Percentiles rank a stretch among this genome's conserved stretches.
Conservation (phyloP, 306 rosid genomes). For the Oemleria cerasiformis region DNA sequence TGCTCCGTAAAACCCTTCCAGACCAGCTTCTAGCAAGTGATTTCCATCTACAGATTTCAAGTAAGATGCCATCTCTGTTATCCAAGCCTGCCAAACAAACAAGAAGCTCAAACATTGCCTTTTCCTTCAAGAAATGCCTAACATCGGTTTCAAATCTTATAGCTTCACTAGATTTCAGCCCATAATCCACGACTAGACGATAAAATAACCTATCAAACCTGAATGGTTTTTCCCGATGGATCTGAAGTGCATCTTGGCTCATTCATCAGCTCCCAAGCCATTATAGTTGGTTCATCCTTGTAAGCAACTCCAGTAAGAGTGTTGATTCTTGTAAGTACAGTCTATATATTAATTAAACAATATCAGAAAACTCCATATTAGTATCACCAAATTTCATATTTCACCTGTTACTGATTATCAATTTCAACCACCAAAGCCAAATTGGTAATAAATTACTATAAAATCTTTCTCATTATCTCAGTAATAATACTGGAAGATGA, state of each 20-base stretch:
- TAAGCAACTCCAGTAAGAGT: conserved; percentile 68
- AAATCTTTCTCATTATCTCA: neutral
- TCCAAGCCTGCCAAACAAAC: conserved; percentile 59
- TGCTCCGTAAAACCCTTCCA: conserved; percentile 83
- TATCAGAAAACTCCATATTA: neutral
- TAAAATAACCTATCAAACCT: conserved; percentile 41
- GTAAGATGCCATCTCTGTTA: conserved; percentile 84
- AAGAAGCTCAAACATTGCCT: neutral
- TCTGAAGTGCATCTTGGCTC: conserved; percentile 80
- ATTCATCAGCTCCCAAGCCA: conserved; percentile 99
- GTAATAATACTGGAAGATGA: neutral
- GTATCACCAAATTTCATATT: neutral
- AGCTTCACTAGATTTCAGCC: no score
- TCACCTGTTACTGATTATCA: no score
- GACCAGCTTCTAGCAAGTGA: conserved; percentile 82
- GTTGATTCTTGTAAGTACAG: conserved; percentile 68
- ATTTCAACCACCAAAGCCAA: neutral
- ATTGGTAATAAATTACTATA: neutral
- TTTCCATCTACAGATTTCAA: conserved; percentile 86
- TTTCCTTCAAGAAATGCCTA: neutral
- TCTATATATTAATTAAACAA: conserved; percentile 30
- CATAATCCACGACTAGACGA: no score
- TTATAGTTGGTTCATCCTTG: conserved; percentile 83
- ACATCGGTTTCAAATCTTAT: neutral
- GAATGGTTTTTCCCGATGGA: conserved; percentile 66